These are phyloP conservation scores for Fomitopsis serialis DNA, from an alignment of 768 basidiomycete genomes.

Conservation along the genomic window DNA sequence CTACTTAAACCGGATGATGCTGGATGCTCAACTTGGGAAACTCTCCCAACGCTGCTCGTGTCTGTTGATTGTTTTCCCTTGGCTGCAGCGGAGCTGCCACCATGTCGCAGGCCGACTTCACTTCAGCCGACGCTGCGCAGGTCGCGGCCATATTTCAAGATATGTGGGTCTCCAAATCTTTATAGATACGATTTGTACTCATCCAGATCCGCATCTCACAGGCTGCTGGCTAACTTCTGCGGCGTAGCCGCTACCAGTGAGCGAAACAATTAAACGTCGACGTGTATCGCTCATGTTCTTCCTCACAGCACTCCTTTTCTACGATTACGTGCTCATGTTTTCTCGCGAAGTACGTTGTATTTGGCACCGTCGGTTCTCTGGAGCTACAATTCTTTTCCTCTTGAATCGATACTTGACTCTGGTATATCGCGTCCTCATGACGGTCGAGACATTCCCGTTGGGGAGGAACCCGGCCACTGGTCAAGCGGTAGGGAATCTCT, in stretches of 20 bases:
- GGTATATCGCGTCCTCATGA: slow-evolving; percentile 1
- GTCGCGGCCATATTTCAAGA: not conserved
- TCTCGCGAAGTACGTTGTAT: slow-evolving; percentile 3
- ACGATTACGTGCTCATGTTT: slow-evolving; percentile 8
- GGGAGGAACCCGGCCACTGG: not conserved
- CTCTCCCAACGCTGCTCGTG: not conserved
- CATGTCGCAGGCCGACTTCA: slow-evolving; percentile 2
- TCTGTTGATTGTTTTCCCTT: not conserved
- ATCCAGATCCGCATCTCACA: not conserved
- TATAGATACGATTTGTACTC: too few species aligned
- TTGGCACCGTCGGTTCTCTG: slow-evolving; percentile 2
- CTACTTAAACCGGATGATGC: not conserved
- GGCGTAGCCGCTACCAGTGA: slow-evolving; percentile 5
- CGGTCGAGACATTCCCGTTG: slow-evolving; percentile 2
- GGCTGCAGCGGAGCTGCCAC: slow-evolving; percentile 1
- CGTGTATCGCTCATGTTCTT: not conserved
- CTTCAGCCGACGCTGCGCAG: not conserved
- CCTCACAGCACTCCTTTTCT: slow-evolving; percentile 4
- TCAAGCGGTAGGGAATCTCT: not conserved
- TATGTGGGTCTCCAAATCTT: not conserved
- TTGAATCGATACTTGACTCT: slow-evolving; percentile 6
- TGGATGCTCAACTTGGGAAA: not conserved
- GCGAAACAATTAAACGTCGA: not conserved
- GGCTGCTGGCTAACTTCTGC: slow-evolving; percentile 6
- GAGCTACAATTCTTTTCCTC: not conserved